Evolutionary conservation across 129 eudicot genomes (phyloP).

Genomic region (Daucus carota): DNA sequence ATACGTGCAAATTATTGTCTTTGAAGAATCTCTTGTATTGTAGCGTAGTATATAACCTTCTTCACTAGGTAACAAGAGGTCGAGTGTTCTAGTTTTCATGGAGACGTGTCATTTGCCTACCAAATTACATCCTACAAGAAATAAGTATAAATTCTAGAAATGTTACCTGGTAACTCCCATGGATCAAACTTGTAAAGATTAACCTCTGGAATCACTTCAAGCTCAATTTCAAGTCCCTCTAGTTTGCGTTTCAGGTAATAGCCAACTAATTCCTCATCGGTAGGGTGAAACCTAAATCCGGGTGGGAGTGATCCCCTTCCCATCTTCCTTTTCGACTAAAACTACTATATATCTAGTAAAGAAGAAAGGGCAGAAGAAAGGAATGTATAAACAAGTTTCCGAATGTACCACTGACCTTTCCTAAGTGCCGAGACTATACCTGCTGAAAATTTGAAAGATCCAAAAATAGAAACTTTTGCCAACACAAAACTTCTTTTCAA

Average conservation of each 20-base stretch:
- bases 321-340: slow-evolving; percentile 28
- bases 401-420: background rate
- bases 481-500: slow-evolving; percentile 48
- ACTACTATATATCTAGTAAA: background rate
- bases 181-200: slow-evolving; percentile 86
- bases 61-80: background rate
- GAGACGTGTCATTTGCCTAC: background rate
- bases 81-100: background rate
- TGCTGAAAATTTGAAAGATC: slow-evolving; percentile 71
- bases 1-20: background rate
- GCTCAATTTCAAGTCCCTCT: slow-evolving; percentile 64
- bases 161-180: slow-evolving; percentile 84
- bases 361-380: background rate
- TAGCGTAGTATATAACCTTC: background rate
- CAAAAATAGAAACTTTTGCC: slow-evolving; percentile 76
- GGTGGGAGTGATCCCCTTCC: slow-evolving; percentile 74
- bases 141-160: background rate
- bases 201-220: slow-evolving; percentile 73
- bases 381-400: background rate
- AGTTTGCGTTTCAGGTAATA: slow-evolving; percentile 69
- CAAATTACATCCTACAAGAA: background rate
- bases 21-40: background rate
- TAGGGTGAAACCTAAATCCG: slow-evolving; percentile 84
- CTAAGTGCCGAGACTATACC: slow-evolving; percentile 43
- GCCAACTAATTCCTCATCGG: slow-evolving; percentile 74